phyloP scores from a whole-genome alignment of 2,329 filamentous ascomycete species.

The Chaetomiaceae sp. region DNA sequence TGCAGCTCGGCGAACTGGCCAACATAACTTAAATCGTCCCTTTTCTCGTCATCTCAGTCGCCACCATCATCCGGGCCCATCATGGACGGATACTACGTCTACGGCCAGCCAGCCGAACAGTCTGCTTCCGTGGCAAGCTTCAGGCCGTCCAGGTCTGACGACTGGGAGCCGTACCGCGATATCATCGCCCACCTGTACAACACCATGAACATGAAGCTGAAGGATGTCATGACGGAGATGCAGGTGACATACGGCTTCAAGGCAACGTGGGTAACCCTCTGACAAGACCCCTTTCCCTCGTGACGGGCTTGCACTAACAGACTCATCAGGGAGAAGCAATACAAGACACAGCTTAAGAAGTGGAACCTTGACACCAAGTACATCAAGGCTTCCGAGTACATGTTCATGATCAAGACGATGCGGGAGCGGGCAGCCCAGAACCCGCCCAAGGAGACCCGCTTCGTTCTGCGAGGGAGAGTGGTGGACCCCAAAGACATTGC shows the following conservation, averaged over 20 bases:
- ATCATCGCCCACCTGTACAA: slow-evolving; percentile 29
- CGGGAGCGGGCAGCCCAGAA: slow-evolving; percentile 23
- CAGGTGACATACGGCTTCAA: slow-evolving; percentile 28
- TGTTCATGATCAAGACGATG: slow-evolving; percentile 30
- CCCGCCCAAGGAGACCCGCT: slow-evolving; percentile 26
- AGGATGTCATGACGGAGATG: slow-evolving; percentile 36
- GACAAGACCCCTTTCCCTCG: neutral
- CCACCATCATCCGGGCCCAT: neutral
- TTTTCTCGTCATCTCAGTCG: neutral
- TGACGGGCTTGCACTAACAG: neutral
- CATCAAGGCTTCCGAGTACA: slow-evolving; percentile 31
- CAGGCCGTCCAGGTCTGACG: slow-evolving; percentile 28
- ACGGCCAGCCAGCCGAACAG: slow-evolving; percentile 9
- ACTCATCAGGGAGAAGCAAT: slow-evolving; percentile 27
- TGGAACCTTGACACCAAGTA: slow-evolving; percentile 34
- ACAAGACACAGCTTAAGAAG: slow-evolving; percentile 33
- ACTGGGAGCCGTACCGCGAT: slow-evolving; percentile 32
- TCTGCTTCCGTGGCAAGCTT: slow-evolving; percentile 12
- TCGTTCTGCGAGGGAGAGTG: slow-evolving; percentile 27
- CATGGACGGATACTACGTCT: slow-evolving; percentile 20
- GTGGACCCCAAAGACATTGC: slow-evolving; percentile 29
- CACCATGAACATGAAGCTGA: slow-evolving; percentile 32
- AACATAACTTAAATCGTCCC: neutral
- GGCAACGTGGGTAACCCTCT: slow-evolving; percentile 31
- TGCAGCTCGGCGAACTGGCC: neutral